Conservation (phyloP, 176 grass and related monocot species). For the Tuctoria greenei region DNA sequence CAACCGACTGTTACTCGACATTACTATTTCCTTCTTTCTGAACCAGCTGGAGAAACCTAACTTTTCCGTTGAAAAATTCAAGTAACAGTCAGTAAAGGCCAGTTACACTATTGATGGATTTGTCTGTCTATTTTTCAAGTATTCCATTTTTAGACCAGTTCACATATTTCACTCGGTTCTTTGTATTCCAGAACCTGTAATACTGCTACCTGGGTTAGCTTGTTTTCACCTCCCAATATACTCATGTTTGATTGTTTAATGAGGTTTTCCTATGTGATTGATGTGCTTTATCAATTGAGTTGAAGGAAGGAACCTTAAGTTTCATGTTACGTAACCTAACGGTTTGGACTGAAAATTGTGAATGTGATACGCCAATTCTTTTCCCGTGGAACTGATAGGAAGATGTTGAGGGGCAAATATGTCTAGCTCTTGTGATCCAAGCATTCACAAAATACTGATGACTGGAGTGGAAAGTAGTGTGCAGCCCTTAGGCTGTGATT, state of each 20-base stretch:
- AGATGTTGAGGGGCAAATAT: no score
- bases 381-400: no score
- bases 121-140: background rate
- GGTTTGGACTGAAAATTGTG: background rate
- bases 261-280: no score
- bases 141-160: background rate
- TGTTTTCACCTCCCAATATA: background rate
- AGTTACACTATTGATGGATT: background rate
- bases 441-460: no score
- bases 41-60: background rate
- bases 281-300: background rate
- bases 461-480: no score
- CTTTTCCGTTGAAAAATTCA: background rate
- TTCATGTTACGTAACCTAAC: background rate
- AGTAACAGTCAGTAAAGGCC: background rate
- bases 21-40: background rate
- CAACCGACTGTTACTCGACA: slow-evolving; percentile 3
- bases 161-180: background rate
- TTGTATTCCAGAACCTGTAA: background rate
- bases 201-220: background rate
- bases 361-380: background rate
- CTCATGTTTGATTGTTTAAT: background rate
- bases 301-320: background rate
- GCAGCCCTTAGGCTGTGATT: no score
- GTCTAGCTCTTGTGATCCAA: no score